Percentiles rank a stretch among this genome's conserved stretches.
Evolutionary conservation across 1,284 basidiomycete species (phyloP).

Genomic region (Anthracocystis walkeri): DNA sequence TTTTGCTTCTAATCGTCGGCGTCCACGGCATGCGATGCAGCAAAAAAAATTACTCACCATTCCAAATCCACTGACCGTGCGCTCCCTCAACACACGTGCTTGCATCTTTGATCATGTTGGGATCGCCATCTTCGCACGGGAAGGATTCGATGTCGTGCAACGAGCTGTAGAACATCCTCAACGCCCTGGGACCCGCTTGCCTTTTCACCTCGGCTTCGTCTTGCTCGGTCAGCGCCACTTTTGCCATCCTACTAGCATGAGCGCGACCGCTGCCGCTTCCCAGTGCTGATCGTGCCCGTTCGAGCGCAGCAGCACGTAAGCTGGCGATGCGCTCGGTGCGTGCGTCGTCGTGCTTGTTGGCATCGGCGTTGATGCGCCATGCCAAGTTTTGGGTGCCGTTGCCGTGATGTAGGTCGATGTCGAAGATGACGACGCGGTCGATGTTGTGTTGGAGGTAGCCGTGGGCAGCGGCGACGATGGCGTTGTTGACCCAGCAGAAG

Average conservation of each 20-base stretch:
- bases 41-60: slow-evolving; percentile 49
- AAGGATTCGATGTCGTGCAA: slow-evolving; percentile 89
- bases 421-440: slow-evolving; percentile 85
- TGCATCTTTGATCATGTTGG: slow-evolving; percentile 82
- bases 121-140: slow-evolving; percentile 91
- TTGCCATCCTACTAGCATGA: slow-evolving; percentile 17
- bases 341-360: slow-evolving; percentile 69
- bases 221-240: slow-evolving; percentile 25
- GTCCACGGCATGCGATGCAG: neutral
- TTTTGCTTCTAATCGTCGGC: slow-evolving; percentile 28
- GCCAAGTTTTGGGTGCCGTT: slow-evolving; percentile 90
- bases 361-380: slow-evolving; percentile 91
- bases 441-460: slow-evolving; percentile 86
- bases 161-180: slow-evolving; percentile 86
- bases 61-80: slow-evolving; percentile 85
- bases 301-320: slow-evolving; percentile 34
- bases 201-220: slow-evolving; percentile 28
- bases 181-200: slow-evolving; percentile 58
- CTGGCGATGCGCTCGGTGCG: slow-evolving; percentile 50
- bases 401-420: slow-evolving; percentile 90
- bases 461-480: slow-evolving; percentile 87
- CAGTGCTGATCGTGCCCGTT: slow-evolving; percentile 22
- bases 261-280: slow-evolving; percentile 22
- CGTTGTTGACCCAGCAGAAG: slow-evolving; percentile 91
- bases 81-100: slow-evolving; percentile 80